Evolutionary conservation across 495 filamentous ascomycete genomes (phyloP).

Genomic region (Tuber brumale): DNA sequence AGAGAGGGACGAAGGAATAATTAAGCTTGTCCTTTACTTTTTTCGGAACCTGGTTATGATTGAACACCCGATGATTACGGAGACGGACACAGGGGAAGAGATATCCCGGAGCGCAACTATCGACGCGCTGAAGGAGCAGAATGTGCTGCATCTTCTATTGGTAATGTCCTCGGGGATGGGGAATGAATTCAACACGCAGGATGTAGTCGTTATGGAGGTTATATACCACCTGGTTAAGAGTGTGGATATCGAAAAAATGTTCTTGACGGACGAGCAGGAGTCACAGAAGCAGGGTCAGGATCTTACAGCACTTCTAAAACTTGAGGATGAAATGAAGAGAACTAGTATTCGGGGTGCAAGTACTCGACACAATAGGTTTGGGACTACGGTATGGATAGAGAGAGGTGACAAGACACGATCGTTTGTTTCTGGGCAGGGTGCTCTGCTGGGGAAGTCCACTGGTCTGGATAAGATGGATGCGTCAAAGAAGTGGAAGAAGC

Average conservation of each 20-base stretch:
- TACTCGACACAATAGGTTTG: slow-evolving; percentile 87
- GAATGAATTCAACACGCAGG: slow-evolving; percentile 84
- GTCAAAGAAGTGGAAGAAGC: slow-evolving; percentile 82
- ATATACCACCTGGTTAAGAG: slow-evolving; percentile 89
- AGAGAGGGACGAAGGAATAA: slow-evolving; percentile 80
- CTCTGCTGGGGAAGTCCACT: slow-evolving; percentile 47
- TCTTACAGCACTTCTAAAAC: slow-evolving; percentile 62
- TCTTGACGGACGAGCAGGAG: slow-evolving; percentile 69
- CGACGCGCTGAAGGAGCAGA: slow-evolving; percentile 79
- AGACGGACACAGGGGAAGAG: slow-evolving; percentile 54
- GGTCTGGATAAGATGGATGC: slow-evolving; percentile 80
- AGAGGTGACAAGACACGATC: slow-evolving; percentile 71
- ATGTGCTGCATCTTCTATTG: slow-evolving; percentile 76
- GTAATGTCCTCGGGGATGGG: slow-evolving; percentile 84
- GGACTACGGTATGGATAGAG: slow-evolving; percentile 96
- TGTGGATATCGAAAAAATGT: slow-evolving; percentile 76
- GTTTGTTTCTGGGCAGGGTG: slow-evolving; percentile 81
- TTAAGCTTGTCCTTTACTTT: slow-evolving; percentile 83
- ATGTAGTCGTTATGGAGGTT: slow-evolving; percentile 77
- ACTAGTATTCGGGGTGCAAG: slow-evolving; percentile 72
- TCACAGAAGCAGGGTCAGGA: slow-evolving; percentile 63
- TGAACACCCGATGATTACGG: slow-evolving; percentile 57
- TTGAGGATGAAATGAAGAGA: slow-evolving; percentile 73
- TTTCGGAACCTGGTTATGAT: slow-evolving; percentile 84
- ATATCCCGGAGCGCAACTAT: slow-evolving; percentile 81